Conservation (phyloP, 441 rosid genomes). For the Gossypium schwendimanii region DNA sequence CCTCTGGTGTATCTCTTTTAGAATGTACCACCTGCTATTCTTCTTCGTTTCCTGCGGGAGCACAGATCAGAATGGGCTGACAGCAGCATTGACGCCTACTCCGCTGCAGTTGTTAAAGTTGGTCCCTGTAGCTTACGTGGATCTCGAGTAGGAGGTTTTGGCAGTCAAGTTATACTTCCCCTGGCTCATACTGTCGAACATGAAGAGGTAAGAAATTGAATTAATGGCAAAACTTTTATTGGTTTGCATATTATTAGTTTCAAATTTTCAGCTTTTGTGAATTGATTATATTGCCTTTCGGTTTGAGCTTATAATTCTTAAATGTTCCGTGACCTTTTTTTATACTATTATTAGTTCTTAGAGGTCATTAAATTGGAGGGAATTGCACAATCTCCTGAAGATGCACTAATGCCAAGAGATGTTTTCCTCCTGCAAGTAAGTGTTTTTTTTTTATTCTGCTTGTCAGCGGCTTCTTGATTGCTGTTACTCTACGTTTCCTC, state of each 20-base stretch:
- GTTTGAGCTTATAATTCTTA: background rate
- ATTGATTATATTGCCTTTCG: background rate
- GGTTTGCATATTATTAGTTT: background rate
- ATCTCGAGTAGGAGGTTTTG: slow-evolving; percentile 73
- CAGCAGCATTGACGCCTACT: slow-evolving; percentile 80
- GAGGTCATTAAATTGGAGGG: slow-evolving; percentile 94
- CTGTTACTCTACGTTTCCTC: background rate
- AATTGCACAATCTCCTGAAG: slow-evolving; percentile 75
- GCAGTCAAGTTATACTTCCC: slow-evolving; percentile 89
- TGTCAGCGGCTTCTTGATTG: background rate
- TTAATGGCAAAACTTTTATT: background rate
- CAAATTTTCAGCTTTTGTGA: background rate
- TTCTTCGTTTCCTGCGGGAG: slow-evolving; percentile 86
- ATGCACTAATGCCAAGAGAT: slow-evolving; percentile 73
- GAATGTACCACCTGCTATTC: slow-evolving; percentile 94
- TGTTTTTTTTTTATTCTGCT: background rate
- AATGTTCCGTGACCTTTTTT: background rate
- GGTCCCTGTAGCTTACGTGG: slow-evolving; percentile 77
- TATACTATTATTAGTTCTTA: slow-evolving; percentile 44
- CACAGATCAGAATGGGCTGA: slow-evolving; percentile 99
- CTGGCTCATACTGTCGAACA: slow-evolving; percentile 88
- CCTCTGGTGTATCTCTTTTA: slow-evolving; percentile 24
- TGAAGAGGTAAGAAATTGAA: slow-evolving; percentile 63
- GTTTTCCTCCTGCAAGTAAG: slow-evolving; percentile 84
- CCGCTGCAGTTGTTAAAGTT: slow-evolving; percentile 89